Conservation (phyloP, 768 basidiomycete genomes). For the Dioszegia aurantiaca region DNA sequence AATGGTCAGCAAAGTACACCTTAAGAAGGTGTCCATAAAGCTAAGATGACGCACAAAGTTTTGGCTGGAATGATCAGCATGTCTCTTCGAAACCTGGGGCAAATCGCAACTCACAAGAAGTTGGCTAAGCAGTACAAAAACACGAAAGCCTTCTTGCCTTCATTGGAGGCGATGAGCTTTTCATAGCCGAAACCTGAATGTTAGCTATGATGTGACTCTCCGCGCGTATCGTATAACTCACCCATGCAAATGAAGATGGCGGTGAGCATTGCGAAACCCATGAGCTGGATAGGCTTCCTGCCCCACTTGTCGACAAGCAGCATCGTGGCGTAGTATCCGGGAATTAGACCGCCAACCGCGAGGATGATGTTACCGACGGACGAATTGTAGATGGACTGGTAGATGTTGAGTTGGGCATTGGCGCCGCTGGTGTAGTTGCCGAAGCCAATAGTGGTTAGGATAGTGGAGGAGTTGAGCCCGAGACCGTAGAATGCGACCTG, state of each 20-base stretch:
- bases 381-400: conserved; percentile 47
- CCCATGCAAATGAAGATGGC: conserved; percentile 43
- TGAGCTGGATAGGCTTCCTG: conserved; percentile 52
- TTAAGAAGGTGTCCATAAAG: too few species aligned
- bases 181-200: conserved; percentile 51
- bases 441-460: conserved; percentile 69
- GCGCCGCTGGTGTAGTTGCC: conserved; percentile 56
- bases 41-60: conserved; percentile 5
- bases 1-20: background rate
- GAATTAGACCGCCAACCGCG: conserved; percentile 52
- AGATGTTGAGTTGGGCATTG: conserved; percentile 38
- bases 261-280: conserved; percentile 49
- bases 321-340: conserved; percentile 53
- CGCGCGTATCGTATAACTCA: conserved; percentile 3
- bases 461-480: conserved; percentile 75
- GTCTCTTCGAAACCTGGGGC: too few species aligned
- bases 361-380: conserved; percentile 52
- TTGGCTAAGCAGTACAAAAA: conserved; percentile 53
- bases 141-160: conserved; percentile 46
- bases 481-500: conserved; percentile 78
- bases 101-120: conserved; percentile 42
- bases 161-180: conserved; percentile 38
- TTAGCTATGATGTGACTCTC: background rate
- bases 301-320: conserved; percentile 51
- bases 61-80: background rate